Base-by-base conservation (phyloP, 2,329 filamentous ascomycete genomes). In the Aureobasidium zeae region DNA sequence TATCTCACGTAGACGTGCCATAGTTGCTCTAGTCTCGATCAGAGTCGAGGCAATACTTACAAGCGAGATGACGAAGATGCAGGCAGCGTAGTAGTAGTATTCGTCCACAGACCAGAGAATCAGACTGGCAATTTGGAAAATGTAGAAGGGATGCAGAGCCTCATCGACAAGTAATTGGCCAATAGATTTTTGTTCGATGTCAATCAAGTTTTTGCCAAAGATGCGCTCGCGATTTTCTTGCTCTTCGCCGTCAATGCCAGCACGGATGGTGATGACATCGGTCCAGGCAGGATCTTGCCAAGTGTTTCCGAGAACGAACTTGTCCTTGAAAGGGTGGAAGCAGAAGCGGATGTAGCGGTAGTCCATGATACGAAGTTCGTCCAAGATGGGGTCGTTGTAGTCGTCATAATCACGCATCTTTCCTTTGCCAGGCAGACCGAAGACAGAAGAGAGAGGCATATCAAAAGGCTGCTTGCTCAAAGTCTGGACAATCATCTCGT, bases 201-300 rank as follows among this genome's bases (percentile, higher is more conserved):
- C 85, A 52, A 98, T 94, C 46, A 86, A 64, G 55, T 98, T 98
- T 45, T 73, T 74, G 26, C 89, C 89, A 63, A 98, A 98, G 4
- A 96, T 83, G 30, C 79, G 74, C 54, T 91, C 84, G 42, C 93
- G 78, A 44, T 80, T 75, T 48, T 81, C 80, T 58, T 88, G 86
- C 58, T 95, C 87, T 39, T 96, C 91, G 46, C 79, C 83, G 58
- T 94, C 86, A 31, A 98, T 76, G 5, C 91, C 91, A 42, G 70
- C 69, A 44, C 87, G 80, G 48, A 94, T 78, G 5, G 76, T 68
- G 47, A 79, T 77, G 1, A 89, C 76, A 55, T 86, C 77, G 2
- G 76, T 84, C 91, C 91, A 98, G 17, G 75, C 68, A 0, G 89
- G 87, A 56, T 98, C 91, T 62, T 93, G 94, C 91, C 91, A 98